phyloP scores from a whole-genome alignment of 179 eudicot genomes.

The Silene noctiflora region DNA sequence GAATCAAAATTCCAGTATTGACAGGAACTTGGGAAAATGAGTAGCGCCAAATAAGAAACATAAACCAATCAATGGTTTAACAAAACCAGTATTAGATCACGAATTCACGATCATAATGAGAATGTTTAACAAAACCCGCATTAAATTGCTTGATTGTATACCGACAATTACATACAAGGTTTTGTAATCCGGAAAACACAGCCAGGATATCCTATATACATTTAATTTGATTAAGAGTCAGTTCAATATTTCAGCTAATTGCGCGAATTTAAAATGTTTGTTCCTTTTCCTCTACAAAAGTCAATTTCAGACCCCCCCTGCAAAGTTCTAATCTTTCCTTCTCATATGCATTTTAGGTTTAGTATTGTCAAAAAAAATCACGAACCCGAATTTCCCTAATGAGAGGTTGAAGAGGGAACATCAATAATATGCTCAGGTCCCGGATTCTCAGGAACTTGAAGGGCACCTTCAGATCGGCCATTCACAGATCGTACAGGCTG shows the following conservation, averaged over 20 bases:
- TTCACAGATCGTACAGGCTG: conserved; percentile 57
- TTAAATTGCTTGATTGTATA: background rate
- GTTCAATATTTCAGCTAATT: background rate
- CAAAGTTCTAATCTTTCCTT: conserved; percentile 3
- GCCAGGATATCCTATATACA: conserved; percentile 30
- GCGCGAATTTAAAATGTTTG: conserved; percentile 6
- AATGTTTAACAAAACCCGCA: background rate
- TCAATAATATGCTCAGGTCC: conserved; percentile 24
- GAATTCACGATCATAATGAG: too few relatives aligned
- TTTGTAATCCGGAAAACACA: conserved; percentile 7
- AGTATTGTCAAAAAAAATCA: conserved; percentile 15
- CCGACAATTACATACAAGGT: conserved; percentile 12
- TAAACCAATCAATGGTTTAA: too few relatives aligned
- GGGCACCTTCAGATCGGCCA: conserved; percentile 39
- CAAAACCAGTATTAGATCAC: too few relatives aligned
- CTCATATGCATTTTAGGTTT: conserved; percentile 4
- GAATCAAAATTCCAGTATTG: too few relatives aligned
- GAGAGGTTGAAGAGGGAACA: conserved; percentile 25
- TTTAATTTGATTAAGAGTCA: conserved; percentile 15
- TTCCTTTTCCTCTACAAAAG: conserved; percentile 14
- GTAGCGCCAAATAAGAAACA: too few relatives aligned
- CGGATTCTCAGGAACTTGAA: conserved; percentile 51
- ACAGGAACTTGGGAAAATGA: too few relatives aligned
- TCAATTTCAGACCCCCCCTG: conserved; percentile 9
- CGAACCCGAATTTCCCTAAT: background rate